phyloP scores from a whole-genome alignment of 257 asterid species.

The Anisodus acutangulus region DNA sequence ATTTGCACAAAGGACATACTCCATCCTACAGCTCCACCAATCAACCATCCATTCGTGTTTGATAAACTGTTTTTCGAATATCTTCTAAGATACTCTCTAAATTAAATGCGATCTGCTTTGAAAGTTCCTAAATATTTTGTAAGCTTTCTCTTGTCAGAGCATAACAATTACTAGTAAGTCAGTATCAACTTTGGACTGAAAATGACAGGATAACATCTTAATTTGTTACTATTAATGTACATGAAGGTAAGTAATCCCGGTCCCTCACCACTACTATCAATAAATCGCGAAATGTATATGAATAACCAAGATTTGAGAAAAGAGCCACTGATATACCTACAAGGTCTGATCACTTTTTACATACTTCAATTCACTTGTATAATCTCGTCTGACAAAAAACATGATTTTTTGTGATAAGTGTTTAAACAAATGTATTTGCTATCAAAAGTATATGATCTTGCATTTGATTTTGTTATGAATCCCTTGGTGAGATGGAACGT shows the following conservation, averaged over 20 bases:
- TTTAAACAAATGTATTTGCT: not conserved
- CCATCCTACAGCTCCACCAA: slow-evolving; percentile 7
- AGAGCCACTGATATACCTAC: too few relatives aligned
- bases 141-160: not conserved
- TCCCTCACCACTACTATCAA: too few relatives aligned
- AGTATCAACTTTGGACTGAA: slow-evolving; percentile 21
- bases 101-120: not conserved
- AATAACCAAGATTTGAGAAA: too few relatives aligned
- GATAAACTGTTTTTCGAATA: not conserved
- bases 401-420: not conserved
- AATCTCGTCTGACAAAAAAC: not conserved
- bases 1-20: not conserved
- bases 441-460: not conserved
- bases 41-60: slow-evolving; percentile 11
- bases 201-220: not conserved
- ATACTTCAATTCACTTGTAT: not conserved
- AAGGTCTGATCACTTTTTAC: not conserved
- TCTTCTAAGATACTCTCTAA: not conserved
- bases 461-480: not conserved
- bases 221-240: not conserved
- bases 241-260: too few relatives aligned
- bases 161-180: not conserved
- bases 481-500: slow-evolving; percentile 11
- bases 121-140: not conserved
- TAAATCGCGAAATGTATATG: too few relatives aligned